Conservation (phyloP, 2,329 filamentous ascomycete species). For the Pestalotiopsis sp. region DNA sequence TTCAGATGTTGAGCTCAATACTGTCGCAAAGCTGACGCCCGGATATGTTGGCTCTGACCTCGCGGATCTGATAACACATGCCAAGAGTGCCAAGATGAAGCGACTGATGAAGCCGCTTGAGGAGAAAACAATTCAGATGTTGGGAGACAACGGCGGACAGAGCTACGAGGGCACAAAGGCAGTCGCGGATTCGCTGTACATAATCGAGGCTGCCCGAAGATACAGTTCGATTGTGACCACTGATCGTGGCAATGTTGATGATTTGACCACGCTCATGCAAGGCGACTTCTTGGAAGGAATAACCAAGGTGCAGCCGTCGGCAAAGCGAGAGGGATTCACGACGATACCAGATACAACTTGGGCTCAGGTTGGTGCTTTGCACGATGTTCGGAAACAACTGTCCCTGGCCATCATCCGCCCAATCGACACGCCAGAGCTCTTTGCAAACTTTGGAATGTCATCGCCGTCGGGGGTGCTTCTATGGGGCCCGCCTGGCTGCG, state of each 20-base stretch:
- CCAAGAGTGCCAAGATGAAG: slow-evolving; percentile 38
- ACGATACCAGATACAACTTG: slow-evolving; percentile 93
- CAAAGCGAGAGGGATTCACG: slow-evolving; percentile 90
- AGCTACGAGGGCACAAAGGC: slow-evolving; percentile 23
- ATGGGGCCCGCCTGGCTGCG: slow-evolving; percentile 95
- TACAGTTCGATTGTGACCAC: too few species aligned
- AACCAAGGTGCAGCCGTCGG: slow-evolving; percentile 74
- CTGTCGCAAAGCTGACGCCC: slow-evolving; percentile 80
- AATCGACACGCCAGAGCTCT: slow-evolving; percentile 79
- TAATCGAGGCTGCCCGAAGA: slow-evolving; percentile 21
- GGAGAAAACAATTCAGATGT: neutral
- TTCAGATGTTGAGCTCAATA: slow-evolving; percentile 70
- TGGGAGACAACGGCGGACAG: neutral
- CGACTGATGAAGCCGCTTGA: slow-evolving; percentile 24
- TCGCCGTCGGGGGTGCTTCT: slow-evolving; percentile 86
- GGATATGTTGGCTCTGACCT: slow-evolving; percentile 94
- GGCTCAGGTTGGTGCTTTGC: slow-evolving; percentile 85
- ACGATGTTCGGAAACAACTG: slow-evolving; percentile 77
- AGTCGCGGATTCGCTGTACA: slow-evolving; percentile 12
- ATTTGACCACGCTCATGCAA: slow-evolving; percentile 36
- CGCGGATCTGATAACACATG: slow-evolving; percentile 57
- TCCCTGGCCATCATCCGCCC: slow-evolving; percentile 85
- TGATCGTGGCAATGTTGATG: too few species aligned
- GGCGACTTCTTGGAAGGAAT: slow-evolving; percentile 74
- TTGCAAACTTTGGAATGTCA: slow-evolving; percentile 74